Base-by-base conservation (phyloP, 176 grass and related monocot genomes). In the Ampelocalamus luodianensis region DNA sequence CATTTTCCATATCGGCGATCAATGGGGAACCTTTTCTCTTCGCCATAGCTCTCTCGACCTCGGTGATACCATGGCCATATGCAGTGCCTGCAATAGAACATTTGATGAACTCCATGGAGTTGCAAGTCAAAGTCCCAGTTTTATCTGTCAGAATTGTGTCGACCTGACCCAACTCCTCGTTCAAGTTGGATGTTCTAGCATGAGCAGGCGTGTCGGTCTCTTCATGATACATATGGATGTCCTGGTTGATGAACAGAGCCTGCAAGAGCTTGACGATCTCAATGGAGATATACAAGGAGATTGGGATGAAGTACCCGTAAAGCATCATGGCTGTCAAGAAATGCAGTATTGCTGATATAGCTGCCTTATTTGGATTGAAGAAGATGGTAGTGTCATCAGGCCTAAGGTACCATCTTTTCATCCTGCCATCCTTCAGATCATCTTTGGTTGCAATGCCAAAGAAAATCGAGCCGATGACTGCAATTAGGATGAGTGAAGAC, bases 71-170 rank as follows among this genome's bases (percentile, higher is more conserved):
- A 39, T 77, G 77, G 6, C 96, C 96, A 71, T 98, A 98, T 37
- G 89, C 89, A 12, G 84, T 90, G n/a, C 96, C 96, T 3, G 87
- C 93, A 11, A 98, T 92, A 0, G 96, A 93, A 26, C 96, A 98
- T 23, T 98, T 98, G 81, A 98, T 83, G 79, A 98, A 98, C 87
- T 98, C 96, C 96, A 98, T 98, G 69, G 93, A 95, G 76, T 98
- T 98, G 77, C 91, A 90, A 10, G 96, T 98, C 66, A 98, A 27
- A 12, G 96, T 98, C n/a, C 96, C 96, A 0, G 96, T 98, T 80
- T 98, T 98, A 38, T 98, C 96, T 0, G 96, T 95, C 15, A 98
- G 89, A 50, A 98, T 92, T 0, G 96, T 98, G 82, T 95, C 68
- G 10, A 98, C 96, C 40, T 95, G 96, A 22, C 96, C 96, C 7